Conservation (phyloP, 2,329 filamentous ascomycete genomes). For the Moelleriella libera region DNA sequence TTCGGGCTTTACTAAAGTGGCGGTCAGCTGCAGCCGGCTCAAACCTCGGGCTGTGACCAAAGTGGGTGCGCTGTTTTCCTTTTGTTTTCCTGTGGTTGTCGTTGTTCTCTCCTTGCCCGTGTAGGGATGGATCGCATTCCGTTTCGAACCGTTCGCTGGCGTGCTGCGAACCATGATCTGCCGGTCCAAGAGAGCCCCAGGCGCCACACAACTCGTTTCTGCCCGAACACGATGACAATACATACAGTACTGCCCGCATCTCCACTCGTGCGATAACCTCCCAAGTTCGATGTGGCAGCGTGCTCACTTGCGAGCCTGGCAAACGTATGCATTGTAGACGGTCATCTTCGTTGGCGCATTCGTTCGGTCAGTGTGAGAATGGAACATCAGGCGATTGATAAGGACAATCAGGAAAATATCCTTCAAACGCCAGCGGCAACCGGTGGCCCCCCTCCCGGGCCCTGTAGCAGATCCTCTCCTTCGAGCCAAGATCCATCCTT, state of each 20-base stretch:
- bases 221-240: too few relatives aligned
- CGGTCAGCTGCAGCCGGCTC: constrained; percentile 5
- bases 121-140: constrained; percentile 1
- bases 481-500: not conserved
- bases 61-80: not conserved
- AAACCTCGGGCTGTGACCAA: not conserved
- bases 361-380: not conserved
- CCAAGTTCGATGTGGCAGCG: too few relatives aligned
- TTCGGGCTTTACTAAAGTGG: constrained; percentile 3
- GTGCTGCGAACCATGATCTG: constrained; percentile 8
- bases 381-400: too few relatives aligned
- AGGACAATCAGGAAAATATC: too few relatives aligned
- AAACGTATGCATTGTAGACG: too few relatives aligned
- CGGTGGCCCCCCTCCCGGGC: too few relatives aligned
- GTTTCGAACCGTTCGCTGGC: constrained; percentile 5
- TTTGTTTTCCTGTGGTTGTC: not conserved
- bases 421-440: too few relatives aligned
- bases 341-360: not conserved
- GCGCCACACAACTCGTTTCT: not conserved
- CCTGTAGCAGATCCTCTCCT: not conserved
- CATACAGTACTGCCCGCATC: too few relatives aligned
- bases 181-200: constrained; percentile 2
- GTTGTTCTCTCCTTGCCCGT: constrained; percentile 2
- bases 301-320: too few relatives aligned
- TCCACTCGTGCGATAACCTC: too few relatives aligned